These are phyloP conservation scores for Claviceps maximensis DNA, from an alignment of 2,329 filamentous ascomycete genomes.

Conservation along the genomic window DNA sequence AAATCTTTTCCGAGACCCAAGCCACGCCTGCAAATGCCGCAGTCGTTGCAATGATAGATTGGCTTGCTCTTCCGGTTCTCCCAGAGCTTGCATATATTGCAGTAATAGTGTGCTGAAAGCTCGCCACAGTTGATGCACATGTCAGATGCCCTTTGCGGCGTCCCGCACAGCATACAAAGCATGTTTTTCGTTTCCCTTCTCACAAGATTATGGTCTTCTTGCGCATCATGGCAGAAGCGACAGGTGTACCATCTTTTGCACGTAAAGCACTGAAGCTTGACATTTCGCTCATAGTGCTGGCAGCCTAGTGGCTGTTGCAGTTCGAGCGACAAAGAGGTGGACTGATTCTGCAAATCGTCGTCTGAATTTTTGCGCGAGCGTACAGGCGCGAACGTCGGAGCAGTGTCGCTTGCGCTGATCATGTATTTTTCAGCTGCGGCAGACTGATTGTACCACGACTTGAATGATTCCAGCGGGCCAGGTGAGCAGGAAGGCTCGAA, in stretches of 20 bases:
- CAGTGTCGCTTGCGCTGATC: constrained; percentile 47
- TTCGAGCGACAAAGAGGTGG: constrained; percentile 12
- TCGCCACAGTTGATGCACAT: constrained; percentile 65
- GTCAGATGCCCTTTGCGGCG: constrained; percentile 69
- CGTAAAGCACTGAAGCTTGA: constrained; percentile 85
- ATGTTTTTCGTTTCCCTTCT: constrained; percentile 82
- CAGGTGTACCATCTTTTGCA: constrained; percentile 92
- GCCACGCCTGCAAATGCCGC: constrained; percentile 86
- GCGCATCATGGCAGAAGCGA: constrained; percentile 81
- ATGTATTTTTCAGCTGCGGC: constrained; percentile 29
- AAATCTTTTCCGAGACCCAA: constrained; percentile 92
- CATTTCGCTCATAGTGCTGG: constrained; percentile 85
- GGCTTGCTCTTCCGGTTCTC: constrained; percentile 82
- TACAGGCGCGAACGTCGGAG: constrained; percentile 52
- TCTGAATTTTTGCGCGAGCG: constrained; percentile 32
- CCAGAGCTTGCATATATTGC: constrained; percentile 90
- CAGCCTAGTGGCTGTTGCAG: constrained; percentile 54
- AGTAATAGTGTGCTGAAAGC: constrained; percentile 79
- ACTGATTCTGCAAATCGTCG: constrained; percentile 24
- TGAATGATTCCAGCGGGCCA: constrained; percentile 39
- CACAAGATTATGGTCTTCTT: constrained; percentile 65
- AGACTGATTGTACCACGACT: constrained; percentile 41
- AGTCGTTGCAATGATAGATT: constrained; percentile 94
- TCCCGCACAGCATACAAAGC: constrained; percentile 92
- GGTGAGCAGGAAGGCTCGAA: constrained; percentile 29